These are phyloP conservation scores for Coemansia sp. DNA, from an alignment of 192 early-diverging fungal genomes.

Conservation along the genomic window DNA sequence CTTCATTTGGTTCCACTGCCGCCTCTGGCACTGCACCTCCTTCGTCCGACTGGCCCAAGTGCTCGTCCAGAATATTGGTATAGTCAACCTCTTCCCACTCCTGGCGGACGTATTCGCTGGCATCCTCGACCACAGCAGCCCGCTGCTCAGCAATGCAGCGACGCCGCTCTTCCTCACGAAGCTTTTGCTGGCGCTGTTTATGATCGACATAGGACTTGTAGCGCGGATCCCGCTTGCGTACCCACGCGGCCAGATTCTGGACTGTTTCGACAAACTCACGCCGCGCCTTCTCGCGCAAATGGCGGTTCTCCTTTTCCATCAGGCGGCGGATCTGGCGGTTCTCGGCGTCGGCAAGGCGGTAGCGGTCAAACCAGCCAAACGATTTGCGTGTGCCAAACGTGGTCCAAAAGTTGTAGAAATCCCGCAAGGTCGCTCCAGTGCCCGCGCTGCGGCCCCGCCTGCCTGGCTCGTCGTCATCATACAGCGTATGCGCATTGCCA, in stretches of 20 bases:
- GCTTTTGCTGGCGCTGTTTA: constrained; percentile 56
- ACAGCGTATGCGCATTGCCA: constrained; percentile 65
- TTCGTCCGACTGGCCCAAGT: constrained; percentile 28
- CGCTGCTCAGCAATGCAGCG: constrained; percentile 61
- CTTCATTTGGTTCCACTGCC: constrained; percentile 12
- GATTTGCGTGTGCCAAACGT: constrained; percentile 80
- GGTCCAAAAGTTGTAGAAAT: constrained; percentile 80
- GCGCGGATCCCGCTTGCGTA: constrained; percentile 90
- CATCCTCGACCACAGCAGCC: constrained; percentile 50
- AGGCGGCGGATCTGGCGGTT: constrained; percentile 74
- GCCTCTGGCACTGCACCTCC: constrained; percentile 14
- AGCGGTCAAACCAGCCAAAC: constrained; percentile 94
- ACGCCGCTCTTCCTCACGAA: constrained; percentile 58
- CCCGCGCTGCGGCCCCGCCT: constrained; percentile 6
- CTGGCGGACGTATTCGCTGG: constrained; percentile 61
- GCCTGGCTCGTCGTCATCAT: constrained; percentile 58
- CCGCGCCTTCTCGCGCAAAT: constrained; percentile 68
- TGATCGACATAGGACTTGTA: constrained; percentile 65
- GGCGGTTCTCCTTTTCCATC: constrained; percentile 93
- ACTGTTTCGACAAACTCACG: constrained; percentile 76
- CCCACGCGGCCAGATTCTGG: constrained; percentile 68
- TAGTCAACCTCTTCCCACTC: constrained; percentile 72
- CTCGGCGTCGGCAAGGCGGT: constrained; percentile 71
- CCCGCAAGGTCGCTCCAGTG: constrained; percentile 50
- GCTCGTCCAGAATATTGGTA: constrained; percentile 38